Base-by-base conservation (phyloP, 2,329 filamentous ascomycete genomes). In the Coniochaeta sp. region DNA sequence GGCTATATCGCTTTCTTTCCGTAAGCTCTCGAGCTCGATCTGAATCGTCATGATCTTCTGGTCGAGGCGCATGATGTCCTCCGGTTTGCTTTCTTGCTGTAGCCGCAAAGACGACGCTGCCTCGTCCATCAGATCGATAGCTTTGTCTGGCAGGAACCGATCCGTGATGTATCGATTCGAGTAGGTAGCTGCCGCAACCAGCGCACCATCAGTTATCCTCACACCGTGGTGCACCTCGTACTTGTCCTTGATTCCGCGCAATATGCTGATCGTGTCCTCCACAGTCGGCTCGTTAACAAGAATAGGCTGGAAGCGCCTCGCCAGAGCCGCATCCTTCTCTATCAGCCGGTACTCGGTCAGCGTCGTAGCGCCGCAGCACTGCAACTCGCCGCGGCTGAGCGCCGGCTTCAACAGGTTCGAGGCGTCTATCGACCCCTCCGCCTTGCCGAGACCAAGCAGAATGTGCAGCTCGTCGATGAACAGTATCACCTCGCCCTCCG, bases 211-310 rank as follows among this genome's bases (percentile, higher is more conserved):
- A 0, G 90, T 95, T 58, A 99, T 97, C 51, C 91, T 81, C 0
- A 97, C 92, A 69, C 94, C 92, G 63, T 99, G 94, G 59, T 97
- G 94, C 0, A 97, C 89, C 67, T 97, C 94, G 63, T 99, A 99
- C 58, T 91, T 89, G 63, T 97, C 91, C 65, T 97, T 97, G 73
- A 99, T 96, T 48, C 92, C 94, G 63, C 94, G 84, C 1, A 99
- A 75, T 52, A 99, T 97, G 49, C 90, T 96, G 55, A 99, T 91
- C 0, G 94, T 96, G 59, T 96, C 91, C 59, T 89, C 83, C 1
- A 97, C 91, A 0, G 83, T 86, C 0, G 94, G 94, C 62, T 99
- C 94, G 54, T 85, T 88, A n/a, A 99, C 91, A 31, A 90, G 70
- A 52, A 99, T 96, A 0, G 94, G 91, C 63, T 99, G 94, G 67